phyloP scores from a whole-genome alignment of 768 basidiomycete genomes.

The Leccinellum luteum region DNA sequence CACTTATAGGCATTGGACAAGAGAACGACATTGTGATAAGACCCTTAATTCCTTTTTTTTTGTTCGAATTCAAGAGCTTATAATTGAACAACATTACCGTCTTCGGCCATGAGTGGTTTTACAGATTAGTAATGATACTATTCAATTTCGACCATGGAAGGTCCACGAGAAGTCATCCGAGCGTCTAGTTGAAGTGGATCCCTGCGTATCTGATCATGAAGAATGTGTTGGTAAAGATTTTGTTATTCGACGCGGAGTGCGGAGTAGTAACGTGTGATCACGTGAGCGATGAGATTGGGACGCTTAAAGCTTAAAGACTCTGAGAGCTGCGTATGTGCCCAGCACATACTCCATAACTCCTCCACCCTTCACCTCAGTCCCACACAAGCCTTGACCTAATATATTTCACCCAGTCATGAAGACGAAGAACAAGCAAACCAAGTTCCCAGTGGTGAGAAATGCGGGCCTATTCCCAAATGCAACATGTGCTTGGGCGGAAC shows the following conservation, averaged over 20 bases:
- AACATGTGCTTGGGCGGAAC: not conserved
- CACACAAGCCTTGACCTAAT: not conserved
- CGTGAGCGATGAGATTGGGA: slow-evolving; percentile 26
- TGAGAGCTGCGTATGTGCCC: slow-evolving; percentile 8
- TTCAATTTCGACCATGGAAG: not conserved
- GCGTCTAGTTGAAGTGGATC: no score
- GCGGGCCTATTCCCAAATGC: slow-evolving; percentile 3
- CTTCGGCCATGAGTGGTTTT: no score
- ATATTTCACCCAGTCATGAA: slow-evolving; percentile 50
- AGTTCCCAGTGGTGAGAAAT: slow-evolving; percentile 82
- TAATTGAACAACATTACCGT: no score
- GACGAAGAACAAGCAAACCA: slow-evolving; percentile 88
- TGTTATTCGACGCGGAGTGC: no score
- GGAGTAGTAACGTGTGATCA: slow-evolving; percentile 8
- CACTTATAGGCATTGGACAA: no score
- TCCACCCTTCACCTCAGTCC: not conserved
- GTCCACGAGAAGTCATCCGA: no score
- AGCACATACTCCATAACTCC: not conserved
- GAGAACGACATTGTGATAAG: no score
- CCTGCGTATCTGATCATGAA: no score
- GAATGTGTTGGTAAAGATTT: no score
- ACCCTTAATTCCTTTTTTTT: no score
- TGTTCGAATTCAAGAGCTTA: no score
- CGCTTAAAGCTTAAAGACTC: not conserved
- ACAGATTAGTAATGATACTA: no score